Percentiles rank a stretch among this genome's conserved stretches.
phyloP scores from a whole-genome alignment of 345 rosid genomes.

The Toxicodendron radicans region DNA sequence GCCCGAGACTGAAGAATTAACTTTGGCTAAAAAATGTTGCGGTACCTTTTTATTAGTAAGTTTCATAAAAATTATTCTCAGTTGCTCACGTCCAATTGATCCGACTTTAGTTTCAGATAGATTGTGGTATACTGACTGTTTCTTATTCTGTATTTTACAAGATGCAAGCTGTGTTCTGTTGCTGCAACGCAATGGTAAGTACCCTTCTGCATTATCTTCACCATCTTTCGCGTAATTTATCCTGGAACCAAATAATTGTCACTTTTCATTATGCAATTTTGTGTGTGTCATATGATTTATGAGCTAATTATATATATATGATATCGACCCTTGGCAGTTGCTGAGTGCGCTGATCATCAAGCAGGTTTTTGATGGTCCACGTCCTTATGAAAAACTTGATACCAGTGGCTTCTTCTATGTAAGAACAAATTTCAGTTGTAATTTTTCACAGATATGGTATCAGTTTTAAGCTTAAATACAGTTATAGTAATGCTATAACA shows the following conservation, averaged over 20 bases:
- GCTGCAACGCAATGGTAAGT: conserved; percentile 3
- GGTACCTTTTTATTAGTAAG: not conserved
- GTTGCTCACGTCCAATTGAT: too few relatives aligned
- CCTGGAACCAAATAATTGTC: too few relatives aligned
- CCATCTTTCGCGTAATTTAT: not conserved
- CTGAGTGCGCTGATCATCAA: not conserved
- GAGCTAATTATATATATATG: not conserved
- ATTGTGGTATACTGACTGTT: not conserved
- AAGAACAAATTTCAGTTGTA: not conserved
- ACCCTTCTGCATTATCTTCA: not conserved
- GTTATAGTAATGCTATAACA: not conserved
- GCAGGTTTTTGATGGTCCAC: not conserved
- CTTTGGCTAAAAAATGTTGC: not conserved
- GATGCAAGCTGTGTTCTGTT: not conserved
- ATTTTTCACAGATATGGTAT: not conserved
- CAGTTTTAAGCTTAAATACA: too few relatives aligned
- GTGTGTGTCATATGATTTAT: not conserved
- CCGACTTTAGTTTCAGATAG: not conserved
- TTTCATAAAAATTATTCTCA: too few relatives aligned
- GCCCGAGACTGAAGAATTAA: not conserved
- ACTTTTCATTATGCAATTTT: too few relatives aligned
- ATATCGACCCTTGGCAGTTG: not conserved
- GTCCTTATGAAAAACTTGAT: not conserved
- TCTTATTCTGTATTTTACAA: not conserved
- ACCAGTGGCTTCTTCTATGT: not conserved